These are phyloP conservation scores for Penicillium longicatenatum DNA, from an alignment of 495 filamentous ascomycete genomes.

Conservation along the genomic window DNA sequence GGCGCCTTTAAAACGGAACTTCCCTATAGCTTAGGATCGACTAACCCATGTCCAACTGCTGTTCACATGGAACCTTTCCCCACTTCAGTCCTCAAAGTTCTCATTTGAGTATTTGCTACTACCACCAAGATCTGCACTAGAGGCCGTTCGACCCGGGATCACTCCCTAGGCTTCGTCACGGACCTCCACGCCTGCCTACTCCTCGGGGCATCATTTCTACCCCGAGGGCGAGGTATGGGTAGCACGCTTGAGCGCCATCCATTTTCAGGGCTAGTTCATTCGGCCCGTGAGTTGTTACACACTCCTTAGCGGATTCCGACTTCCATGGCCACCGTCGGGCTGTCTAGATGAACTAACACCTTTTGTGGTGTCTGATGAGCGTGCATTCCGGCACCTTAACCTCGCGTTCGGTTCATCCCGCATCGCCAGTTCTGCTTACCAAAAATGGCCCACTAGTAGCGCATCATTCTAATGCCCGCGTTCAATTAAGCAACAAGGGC, in stretches of 20 bases:
- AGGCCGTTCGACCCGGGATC: constrained; percentile 66
- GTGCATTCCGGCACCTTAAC: constrained; percentile 72
- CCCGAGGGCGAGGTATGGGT: constrained; percentile 63
- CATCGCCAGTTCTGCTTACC: constrained; percentile 70
- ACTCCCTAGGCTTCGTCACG: constrained; percentile 66
- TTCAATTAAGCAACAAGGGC: constrained; percentile 70
- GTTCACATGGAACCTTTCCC: constrained; percentile 71
- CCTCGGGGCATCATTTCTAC: constrained; percentile 59
- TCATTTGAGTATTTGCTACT: constrained; percentile 78
- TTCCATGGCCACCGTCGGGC: constrained; percentile 65
- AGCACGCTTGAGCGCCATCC: constrained; percentile 67
- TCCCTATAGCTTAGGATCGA: constrained; percentile 68
- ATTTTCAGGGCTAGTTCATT: constrained; percentile 67
- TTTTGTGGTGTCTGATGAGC: constrained; percentile 72
- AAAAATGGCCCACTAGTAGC: constrained; percentile 68
- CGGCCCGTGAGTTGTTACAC: constrained; percentile 65
- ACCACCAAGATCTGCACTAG: constrained; percentile 74
- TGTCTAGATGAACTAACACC: constrained; percentile 65
- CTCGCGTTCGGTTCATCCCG: constrained; percentile 69
- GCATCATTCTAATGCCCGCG: constrained; percentile 68
- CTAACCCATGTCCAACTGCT: constrained; percentile 71
- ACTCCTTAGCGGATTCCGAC: constrained; percentile 66
- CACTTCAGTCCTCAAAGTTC: constrained; percentile 73
- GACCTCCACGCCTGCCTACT: constrained; percentile 57
- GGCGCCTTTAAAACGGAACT: constrained; percentile 64